phyloP scores from a whole-genome alignment of 192 early-diverging fungal genomes.

The Gryganskiella cystojenkinii region DNA sequence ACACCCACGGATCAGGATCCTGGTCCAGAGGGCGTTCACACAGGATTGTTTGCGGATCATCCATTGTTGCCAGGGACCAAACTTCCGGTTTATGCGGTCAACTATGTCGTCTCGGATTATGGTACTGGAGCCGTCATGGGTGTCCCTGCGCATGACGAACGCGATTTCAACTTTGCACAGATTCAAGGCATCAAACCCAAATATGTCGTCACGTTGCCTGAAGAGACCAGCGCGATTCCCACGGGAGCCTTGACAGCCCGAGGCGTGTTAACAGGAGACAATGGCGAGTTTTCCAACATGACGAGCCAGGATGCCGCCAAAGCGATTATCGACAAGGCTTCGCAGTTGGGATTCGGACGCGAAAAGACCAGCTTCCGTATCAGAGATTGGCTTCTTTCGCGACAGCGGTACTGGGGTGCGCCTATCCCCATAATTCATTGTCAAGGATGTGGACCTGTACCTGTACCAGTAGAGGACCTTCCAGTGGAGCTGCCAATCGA shows the following conservation, averaged over 20 bases:
- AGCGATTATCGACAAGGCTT: conserved; percentile 62
- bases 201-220: conserved; percentile 60
- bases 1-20: conserved; percentile 5
- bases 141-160: conserved; percentile 83
- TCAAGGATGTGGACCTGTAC: conserved; percentile 78
- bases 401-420: conserved; percentile 97
- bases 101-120: conserved; percentile 81
- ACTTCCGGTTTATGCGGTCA: conserved; percentile 78
- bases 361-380: conserved; percentile 75
- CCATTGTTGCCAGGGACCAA: conserved; percentile 63
- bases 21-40: conserved; percentile 62
- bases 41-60: conserved; percentile 71
- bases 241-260: conserved; percentile 54
- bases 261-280: conserved; percentile 67
- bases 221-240: conserved; percentile 1
- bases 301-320: conserved; percentile 64
- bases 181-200: conserved; percentile 61
- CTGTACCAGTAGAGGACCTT: conserved; percentile 83
- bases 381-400: conserved; percentile 95
- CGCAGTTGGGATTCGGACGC: conserved; percentile 58
- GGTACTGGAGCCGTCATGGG: conserved; percentile 89
- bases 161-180: conserved; percentile 76
- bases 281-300: conserved; percentile 72
- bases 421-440: conserved; percentile 97
- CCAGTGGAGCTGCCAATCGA: conserved; percentile 78